Base-by-base conservation (phyloP, 495 filamentous ascomycete genomes). In the Friedmanniomyces endolithicus region DNA sequence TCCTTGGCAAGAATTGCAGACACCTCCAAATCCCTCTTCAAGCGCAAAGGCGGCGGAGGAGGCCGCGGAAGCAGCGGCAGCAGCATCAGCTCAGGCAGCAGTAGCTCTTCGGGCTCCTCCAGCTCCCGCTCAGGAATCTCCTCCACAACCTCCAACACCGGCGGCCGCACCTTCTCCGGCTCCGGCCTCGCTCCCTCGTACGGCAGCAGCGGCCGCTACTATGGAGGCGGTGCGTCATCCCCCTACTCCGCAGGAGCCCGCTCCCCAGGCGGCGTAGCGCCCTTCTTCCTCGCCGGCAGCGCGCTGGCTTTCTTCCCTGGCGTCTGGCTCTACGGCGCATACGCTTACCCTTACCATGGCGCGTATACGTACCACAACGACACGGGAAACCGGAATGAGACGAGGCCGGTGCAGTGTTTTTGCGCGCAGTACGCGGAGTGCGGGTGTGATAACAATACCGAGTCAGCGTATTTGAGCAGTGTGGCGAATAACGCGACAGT, bases 371-470 rank as follows among this genome's bases (percentile, higher is more conserved):
- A 77, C 73, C 63, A 75, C 71, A 88, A 90, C 67, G 22, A 57
- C 46, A 61, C 62, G 17, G 40, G 41, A 37, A 47, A 58, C 33
- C 69, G 67, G 48, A 87, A 90, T 67, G 74, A 87, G 70, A 83
- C 82, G 0, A 71, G 84, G 51, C 81, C 84, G 0, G 81, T 95
- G 2, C 67, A 70, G 11, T 96, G 90, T 64, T 68, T 86, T 47
- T 96, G 92, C 67, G 75, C 83, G 48, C 61, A 79, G 56, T 80
- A 86, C 60, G 62, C 59, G 37, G 80, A 76, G 27, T 98, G 92
- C 66, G 85, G 88, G 27, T 96, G 90, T 70, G 88, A 94, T 61
- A 78, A 85, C 60, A 87, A 87, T 60, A 72, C 71, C 56, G 76
- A 83, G 48, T 60, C 59, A 53, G 80, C 70, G 1, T 83, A 77